These are phyloP conservation scores for Leccinum variicolor DNA, from an alignment of 768 basidiomycete genomes.

Conservation along the genomic window DNA sequence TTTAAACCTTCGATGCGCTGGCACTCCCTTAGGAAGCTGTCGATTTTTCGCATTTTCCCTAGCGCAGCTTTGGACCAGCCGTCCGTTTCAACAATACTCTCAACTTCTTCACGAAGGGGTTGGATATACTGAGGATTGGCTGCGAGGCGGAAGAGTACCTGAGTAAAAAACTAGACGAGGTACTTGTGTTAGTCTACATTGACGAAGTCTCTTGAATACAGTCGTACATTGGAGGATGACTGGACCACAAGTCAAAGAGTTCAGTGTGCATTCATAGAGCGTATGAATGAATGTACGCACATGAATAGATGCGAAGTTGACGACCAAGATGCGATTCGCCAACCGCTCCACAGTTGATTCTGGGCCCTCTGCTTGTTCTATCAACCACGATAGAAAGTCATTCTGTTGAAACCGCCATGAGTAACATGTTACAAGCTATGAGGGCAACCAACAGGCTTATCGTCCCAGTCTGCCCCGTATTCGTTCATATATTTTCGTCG, in stretches of 20 bases:
- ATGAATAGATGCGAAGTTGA: slow-evolving; percentile 22
- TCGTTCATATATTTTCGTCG: slow-evolving; percentile 19
- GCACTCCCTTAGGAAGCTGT: neutral
- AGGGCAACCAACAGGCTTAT: slow-evolving; percentile 30
- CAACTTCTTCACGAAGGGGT: neutral
- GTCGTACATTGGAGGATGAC: neutral
- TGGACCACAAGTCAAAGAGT: neutral
- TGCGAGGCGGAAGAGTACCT: neutral
- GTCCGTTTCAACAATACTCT: neutral
- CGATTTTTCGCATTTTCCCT: neutral
- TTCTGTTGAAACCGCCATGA: slow-evolving; percentile 15
- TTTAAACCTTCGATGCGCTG: neutral
- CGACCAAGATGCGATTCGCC: slow-evolving; percentile 10
- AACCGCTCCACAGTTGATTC: slow-evolving; percentile 20
- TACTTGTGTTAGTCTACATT: neutral
- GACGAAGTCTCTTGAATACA: no score
- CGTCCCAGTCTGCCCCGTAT: slow-evolving; percentile 24
- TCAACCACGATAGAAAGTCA: slow-evolving; percentile 34
- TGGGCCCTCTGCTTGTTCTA: slow-evolving; percentile 21
- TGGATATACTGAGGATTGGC: neutral
- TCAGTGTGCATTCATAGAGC: neutral
- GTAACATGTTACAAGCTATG: neutral
- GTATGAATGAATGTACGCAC: slow-evolving; percentile 10
- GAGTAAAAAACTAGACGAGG: neutral
- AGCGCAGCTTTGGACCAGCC: neutral